Evolutionary conservation across 2,329 filamentous ascomycete genomes (phyloP).

Genomic region (Tolypocladium cylindrosporum): DNA sequence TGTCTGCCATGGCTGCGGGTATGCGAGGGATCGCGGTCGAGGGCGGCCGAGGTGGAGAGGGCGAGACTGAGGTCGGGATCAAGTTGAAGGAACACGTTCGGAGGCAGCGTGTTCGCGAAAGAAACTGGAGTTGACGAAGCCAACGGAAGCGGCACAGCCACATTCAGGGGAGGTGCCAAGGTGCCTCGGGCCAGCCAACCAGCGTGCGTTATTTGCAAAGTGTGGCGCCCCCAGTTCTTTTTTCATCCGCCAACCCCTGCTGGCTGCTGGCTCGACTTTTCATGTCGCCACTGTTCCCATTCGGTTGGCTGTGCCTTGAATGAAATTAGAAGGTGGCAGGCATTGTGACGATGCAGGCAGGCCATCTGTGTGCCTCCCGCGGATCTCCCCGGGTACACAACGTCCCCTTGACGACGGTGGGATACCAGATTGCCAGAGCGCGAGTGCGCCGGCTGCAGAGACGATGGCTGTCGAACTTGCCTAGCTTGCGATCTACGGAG

Average conservation of each 20-base stretch:
- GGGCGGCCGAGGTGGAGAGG: neutral
- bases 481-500: too few species aligned
- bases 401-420: too few species aligned
- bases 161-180: neutral
- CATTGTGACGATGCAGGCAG: too few species aligned
- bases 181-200: neutral
- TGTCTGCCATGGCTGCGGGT: slow-evolving; percentile 58
- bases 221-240: neutral
- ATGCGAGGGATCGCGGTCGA: neutral
- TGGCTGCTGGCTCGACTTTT: neutral
- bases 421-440: too few species aligned
- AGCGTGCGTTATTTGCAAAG: neutral
- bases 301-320: too few species aligned
- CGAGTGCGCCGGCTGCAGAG: too few species aligned
- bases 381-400: too few species aligned
- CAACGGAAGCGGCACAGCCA: neutral
- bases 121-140: neutral
- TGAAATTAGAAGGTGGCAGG: too few species aligned
- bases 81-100: neutral
- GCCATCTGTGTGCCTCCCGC: too few species aligned
- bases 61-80: neutral
- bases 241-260: neutral
- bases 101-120: slow-evolving; percentile 15
- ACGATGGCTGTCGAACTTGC: too few species aligned
- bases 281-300: neutral